Evolutionary conservation across 2,329 filamentous ascomycete genomes (phyloP).

Genomic region (Aureobasidium pullulans): DNA sequence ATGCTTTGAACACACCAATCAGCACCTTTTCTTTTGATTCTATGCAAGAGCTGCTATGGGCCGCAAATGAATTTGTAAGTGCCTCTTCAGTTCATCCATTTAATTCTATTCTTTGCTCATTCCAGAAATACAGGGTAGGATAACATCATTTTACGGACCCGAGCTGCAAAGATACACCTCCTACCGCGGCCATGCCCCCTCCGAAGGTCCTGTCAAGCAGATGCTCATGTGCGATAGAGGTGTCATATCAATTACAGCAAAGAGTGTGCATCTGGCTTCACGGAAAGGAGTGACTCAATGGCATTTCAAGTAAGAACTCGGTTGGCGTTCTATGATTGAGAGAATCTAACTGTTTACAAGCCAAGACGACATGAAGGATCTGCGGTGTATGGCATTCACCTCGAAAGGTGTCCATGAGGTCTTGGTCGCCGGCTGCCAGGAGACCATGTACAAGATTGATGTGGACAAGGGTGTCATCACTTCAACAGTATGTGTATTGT

Average conservation of each 20-base stretch:
- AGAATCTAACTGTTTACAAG: slow-evolving; percentile 32
- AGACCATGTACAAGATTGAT: slow-evolving; percentile 72
- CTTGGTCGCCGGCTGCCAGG: slow-evolving; percentile 78
- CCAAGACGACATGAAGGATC: slow-evolving; percentile 69
- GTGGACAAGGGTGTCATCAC: slow-evolving; percentile 46
- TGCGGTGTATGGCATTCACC: slow-evolving; percentile 93
- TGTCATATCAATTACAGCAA: slow-evolving; percentile 73
- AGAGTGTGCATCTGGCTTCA: slow-evolving; percentile 81
- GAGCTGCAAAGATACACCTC: slow-evolving; percentile 87
- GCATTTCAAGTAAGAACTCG: slow-evolving; percentile 62
- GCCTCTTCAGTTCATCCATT: not conserved
- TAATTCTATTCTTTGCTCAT: not conserved
- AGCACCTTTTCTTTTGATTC: slow-evolving; percentile 85
- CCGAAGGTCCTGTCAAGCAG: slow-evolving; percentile 74
- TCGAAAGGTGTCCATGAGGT: slow-evolving; percentile 77
- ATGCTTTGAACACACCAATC: slow-evolving; percentile 59
- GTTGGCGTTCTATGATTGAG: too few species aligned
- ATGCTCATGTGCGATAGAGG: slow-evolving; percentile 88
- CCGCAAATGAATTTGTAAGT: slow-evolving; percentile 80
- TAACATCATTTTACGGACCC: slow-evolving; percentile 79
- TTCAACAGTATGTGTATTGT: slow-evolving; percentile 29
- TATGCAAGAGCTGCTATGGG: slow-evolving; percentile 84
- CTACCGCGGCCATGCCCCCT: slow-evolving; percentile 62
- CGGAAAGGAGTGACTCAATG: slow-evolving; percentile 78
- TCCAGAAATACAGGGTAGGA: slow-evolving; percentile 58